Evolutionary conservation across 1,284 basidiomycete genomes (phyloP), one percentile per base, ranked within the genome.

Genomic region (Laetiporus sulphureus): DNA sequence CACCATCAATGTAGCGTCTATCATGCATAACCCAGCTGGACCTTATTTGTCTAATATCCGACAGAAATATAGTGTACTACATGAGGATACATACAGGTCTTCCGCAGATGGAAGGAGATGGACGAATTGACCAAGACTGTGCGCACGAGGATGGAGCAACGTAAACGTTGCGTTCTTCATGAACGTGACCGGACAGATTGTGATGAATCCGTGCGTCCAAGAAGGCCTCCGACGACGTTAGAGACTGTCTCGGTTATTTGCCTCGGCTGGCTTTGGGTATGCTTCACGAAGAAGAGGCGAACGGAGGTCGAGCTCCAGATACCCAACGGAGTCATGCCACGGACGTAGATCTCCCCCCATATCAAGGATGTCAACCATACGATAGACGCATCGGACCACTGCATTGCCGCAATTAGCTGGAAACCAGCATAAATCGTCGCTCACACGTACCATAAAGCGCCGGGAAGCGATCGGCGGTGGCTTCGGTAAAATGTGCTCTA

Each of bases 331-430:
- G 81, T 79, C 75, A 92, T 83, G 6, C 82, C 83, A 30, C 82
- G 81, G n/a, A 96, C 84, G 57, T 93, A 96, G 18, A 93, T 78
- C 58, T 93, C 90, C 32, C 92, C 92, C 91, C 92, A 96, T 25
- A 93, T 79, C 39, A 95, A 65, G 0, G 86, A 90, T 7, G 90
- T 89, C 35, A 94, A 71, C 92, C 92, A 95, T 10, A 93, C 75
- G 41, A 84, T 73, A 3, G 89, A 91, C 3, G 89, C 83, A 49
- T 91, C 83, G 4, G 90, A 86, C 91, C 91, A 95, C 87, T 91
- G 45, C 11, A 31, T n/a, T 8, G 25, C 25, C 7, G 7, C 13
- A 7, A 27, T 27, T 13, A 27, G 25, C 25, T 8, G 8, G 25
- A 13, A 27, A 13, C 13, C 8, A 27, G 25, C 25, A 27, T 27